Percentiles rank a stretch among this genome's conserved stretches.
These are phyloP conservation scores for Eucalyptus pumila DNA, from an alignment of 345 rosid species.

Conservation along the genomic window DNA sequence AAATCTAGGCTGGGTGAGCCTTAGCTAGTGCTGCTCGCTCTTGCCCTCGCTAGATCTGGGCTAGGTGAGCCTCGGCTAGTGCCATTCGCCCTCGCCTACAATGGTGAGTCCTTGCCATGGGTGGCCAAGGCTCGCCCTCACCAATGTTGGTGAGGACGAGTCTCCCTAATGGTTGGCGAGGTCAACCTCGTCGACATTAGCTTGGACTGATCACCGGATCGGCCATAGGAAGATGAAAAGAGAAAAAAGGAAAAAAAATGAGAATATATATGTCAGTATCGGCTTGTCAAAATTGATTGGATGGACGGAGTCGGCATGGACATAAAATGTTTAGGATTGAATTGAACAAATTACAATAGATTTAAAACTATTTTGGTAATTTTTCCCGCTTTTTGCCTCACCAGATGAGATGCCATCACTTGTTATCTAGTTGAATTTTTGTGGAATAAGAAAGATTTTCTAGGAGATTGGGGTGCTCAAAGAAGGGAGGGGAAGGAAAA, in stretches of 20 bases:
- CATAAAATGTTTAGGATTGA: too few relatives aligned
- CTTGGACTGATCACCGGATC: fast-evolving
- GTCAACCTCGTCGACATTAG: fast-evolving
- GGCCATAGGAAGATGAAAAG: too few relatives aligned
- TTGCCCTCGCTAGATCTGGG: too few relatives aligned
- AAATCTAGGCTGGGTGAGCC: too few relatives aligned
- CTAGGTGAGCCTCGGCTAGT: fast-evolving
- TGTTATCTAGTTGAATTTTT: background rate
- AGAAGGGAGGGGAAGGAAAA: background rate
- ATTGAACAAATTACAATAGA: too few relatives aligned
- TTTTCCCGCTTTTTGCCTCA: fast-evolving
- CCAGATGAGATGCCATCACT: background rate
- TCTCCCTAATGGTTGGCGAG: fast-evolving
- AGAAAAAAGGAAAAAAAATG: too few relatives aligned
- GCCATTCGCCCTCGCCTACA: too few relatives aligned
- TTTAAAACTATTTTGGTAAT: too few relatives aligned
- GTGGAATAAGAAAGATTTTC: background rate
- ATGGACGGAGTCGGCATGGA: fast-evolving
- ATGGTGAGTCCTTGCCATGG: too few relatives aligned
- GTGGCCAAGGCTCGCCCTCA: too few relatives aligned
- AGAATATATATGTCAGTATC: fast-evolving
- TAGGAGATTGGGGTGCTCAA: background rate
- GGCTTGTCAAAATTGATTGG: fast-evolving
- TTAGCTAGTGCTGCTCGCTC: too few relatives aligned
- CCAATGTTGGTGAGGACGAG: fast-evolving